A percentile compares a stretch with the other conserved stretches of the same genome.
These are phyloP conservation scores for Suillus decipiens DNA, from an alignment of 768 basidiomycete species.

Conservation along the genomic window DNA sequence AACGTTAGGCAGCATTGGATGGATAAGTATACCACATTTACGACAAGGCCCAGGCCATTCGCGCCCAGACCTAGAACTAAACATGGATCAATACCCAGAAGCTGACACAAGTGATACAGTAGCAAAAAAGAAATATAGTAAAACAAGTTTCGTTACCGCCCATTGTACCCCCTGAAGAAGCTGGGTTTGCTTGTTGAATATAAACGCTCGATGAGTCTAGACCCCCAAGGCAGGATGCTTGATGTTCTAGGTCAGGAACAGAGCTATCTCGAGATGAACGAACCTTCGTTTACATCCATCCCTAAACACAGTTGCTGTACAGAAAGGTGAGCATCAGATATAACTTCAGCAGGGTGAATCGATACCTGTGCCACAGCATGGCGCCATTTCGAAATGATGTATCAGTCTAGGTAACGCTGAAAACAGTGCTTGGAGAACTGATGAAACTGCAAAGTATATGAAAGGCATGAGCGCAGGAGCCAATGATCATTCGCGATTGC, in stretches of 20 bases:
- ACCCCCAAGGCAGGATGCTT: neutral
- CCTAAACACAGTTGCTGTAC: neutral
- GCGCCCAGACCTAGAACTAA: neutral
- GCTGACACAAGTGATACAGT: too few species aligned
- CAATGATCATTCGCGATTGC: neutral
- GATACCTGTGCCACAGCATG: neutral
- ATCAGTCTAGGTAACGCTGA: neutral
- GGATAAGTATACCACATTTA: neutral
- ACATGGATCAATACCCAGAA: neutral
- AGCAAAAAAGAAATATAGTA: neutral
- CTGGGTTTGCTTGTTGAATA: neutral
- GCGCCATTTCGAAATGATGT: neutral
- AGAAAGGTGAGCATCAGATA: neutral
- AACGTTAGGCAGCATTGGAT: neutral
- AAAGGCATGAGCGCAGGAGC: neutral
- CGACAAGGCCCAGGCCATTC: neutral
- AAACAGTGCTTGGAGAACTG: neutral
- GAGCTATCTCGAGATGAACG: too few species aligned
- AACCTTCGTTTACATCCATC: neutral
- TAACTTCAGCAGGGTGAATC: neutral
- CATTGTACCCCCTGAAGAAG: neutral
- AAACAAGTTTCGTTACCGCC: neutral
- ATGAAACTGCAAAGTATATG: neutral
- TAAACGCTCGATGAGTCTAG: neutral
- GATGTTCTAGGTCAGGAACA: neutral